Evolutionary conservation across 257 asterid species (phyloP), one percentile per base, ranked within the genome.

Genomic region (Gentiana straminea): DNA sequence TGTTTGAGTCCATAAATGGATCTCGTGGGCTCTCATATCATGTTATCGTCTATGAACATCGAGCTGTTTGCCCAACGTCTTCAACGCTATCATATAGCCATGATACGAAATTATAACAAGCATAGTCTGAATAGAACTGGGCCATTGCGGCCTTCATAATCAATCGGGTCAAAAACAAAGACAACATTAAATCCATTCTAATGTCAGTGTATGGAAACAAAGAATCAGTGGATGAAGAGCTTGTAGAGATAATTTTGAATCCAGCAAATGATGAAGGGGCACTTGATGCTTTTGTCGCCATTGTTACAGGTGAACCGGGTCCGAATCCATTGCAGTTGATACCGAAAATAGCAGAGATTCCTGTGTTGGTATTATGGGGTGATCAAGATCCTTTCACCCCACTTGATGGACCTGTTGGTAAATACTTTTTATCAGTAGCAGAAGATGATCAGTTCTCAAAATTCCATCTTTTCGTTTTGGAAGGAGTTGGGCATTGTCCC

Each of bases 401-500:
- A 1, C 70, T 87, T 4, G 86, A 87, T 55, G 98, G 98, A 7
- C 98, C 96, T n/a, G 94, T 91, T 24, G 98, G 98, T 54, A 82
- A 67, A 64, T 91, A 74, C 67, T 91, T 91, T 83, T 24, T 24
- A 24, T 24, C 24, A 24, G 75, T 24, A 0, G 24, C 24, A 24
- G 24, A 24, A 24, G 24, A 24, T 24, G 55, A 71, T 33, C 73
- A 49, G 35, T 58, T 60, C 54, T 73, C 84, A 48, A 81, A 86
- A 8, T 67, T 91, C 52, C 70, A 59, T 33, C 80, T 91, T n/a
- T 81, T 57, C 57, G 70, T 87, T 64, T 58, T 91, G 70, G 79
- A 78, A 68, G 94, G 92, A 11, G 96, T 85, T 10, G 96, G 98
- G 7, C 98, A 91, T 73, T 91, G 98, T 57, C 98, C 55, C 98